Evolutionary conservation across 805 yeast species (phyloP), one percentile per base, ranked within the genome.

Genomic region (Candida oleophila): DNA sequence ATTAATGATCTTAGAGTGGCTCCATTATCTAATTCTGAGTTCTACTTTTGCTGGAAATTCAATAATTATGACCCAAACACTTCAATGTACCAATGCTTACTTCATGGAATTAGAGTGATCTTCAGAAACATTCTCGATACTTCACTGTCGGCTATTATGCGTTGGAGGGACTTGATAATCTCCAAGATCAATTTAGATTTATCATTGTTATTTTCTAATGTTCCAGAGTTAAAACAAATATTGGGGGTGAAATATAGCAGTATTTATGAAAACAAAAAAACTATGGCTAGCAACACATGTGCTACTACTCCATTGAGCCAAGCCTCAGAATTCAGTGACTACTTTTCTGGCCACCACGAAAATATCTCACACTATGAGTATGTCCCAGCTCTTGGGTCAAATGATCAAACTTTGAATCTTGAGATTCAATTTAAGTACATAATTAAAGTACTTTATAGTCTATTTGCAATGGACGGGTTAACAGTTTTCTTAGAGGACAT

Each of bases 401-500:
- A 22, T n/a, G 61, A 61, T 11, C 56, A 57, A 36, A 49, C 57
- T 3, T 53, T 55, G 33, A 62, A 57, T 46, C 47, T 62, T 38
- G 82, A 77, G 48, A 47, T 76, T 40, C 62, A 67, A 41, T 68
- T 72, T 51, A 63, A 73, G 44, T 69, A 66, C 48, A 60, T 73
- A n/a, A 60, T 78, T 47, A 76, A 75, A 45, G 53, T 62, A 15
- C 54, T 78, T 14, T 69, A 70, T 45, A 64, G 67, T n/a, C 53
- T 78, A 3, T 60, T 77, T 41, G 71, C 74, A 7, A 51, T 51
- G 3, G 64, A 63, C 30, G 80, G 81, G 2, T 57, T 77, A 35
- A 74, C 80, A 0, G 49, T 77, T 1, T 62, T 73, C 41, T 55
- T 74, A 25, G 81, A 77, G 51, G 79, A 77, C 55, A 52, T 73